Base-by-base conservation (phyloP, 441 rosid species). In the Bocquillonia castaneifolia region DNA sequence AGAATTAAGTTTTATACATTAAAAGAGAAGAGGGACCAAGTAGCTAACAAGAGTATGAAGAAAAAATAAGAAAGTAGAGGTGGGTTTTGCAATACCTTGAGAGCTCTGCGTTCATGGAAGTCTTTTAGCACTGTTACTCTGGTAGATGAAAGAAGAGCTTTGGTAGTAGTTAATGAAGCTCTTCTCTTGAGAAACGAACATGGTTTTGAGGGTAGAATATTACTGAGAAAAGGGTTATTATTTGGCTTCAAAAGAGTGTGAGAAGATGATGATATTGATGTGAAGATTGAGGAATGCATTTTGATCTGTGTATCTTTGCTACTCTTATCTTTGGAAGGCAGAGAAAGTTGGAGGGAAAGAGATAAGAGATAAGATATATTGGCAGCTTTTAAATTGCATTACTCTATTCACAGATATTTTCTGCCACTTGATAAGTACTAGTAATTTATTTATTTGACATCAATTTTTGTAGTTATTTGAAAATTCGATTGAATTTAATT, bases 31-130 rank as follows among this genome's bases (percentile, higher is more conserved):
- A n/a, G n/a, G n/a, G n/a, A n/a, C n/a, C n/a, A n/a, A n/a, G n/a
- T n/a, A n/a, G n/a, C n/a, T n/a, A n/a, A n/a, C n/a, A n/a, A n/a
- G n/a, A n/a, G n/a, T n/a, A n/a, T n/a, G n/a, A n/a, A n/a, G n/a
- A n/a, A n/a, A n/a, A 4, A 59, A 32, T n/a, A 62, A 40, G 20
- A 6, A 42, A 31, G 14, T 10, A 18, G 53, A 59, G 6, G 7
- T 20, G 10, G 44, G 42, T 17, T 37, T 29, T 29, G n/a, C 1
- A 34, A 1, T 63, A 80, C 88, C 88, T 86, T 86, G 63, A 86
- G 85, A 63, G 88, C 88, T 74, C 70, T 77, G 59, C 82, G 36
- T 72, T 84, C 80, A 37, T 70, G 80, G 75, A 86, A 86, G 31
- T 81, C 77, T 45, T 76, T 75, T 44, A 86, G 68, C 23, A 76